phyloP scores from a whole-genome alignment of 257 asterid species.

The Ehretia macrophylla region DNA sequence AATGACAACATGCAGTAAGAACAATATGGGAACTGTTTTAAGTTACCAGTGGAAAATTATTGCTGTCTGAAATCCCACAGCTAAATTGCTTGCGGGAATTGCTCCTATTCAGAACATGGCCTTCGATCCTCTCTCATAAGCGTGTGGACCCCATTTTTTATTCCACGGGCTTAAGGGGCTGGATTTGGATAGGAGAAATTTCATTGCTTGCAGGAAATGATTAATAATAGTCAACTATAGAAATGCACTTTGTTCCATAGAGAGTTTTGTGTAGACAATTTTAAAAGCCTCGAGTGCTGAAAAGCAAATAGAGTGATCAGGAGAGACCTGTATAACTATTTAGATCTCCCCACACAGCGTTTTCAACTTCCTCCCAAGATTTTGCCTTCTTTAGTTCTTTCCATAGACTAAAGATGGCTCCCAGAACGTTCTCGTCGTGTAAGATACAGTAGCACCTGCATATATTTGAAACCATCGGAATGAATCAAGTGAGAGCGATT shows the following conservation, averaged over 20 bases:
- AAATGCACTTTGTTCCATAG: no score
- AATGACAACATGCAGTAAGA: no score
- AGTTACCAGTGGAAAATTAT: not conserved
- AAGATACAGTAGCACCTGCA: conserved; percentile 82
- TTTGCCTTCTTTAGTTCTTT: conserved; percentile 63
- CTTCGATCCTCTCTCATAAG: no score
- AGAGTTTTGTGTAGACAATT: not conserved
- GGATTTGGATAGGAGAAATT: no score
- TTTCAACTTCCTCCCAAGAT: conserved; percentile 92
- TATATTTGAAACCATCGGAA: conserved; percentile 9
- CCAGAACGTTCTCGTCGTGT: conserved; percentile 82
- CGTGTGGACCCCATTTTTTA: no score
- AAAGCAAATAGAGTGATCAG: conserved; percentile 14
- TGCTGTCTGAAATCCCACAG: not conserved
- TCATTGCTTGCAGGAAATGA: not conserved
- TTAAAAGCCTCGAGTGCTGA: not conserved
- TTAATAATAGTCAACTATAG: not conserved
- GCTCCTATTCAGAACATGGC: no score
- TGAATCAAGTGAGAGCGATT: not conserved
- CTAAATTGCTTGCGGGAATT: not conserved
- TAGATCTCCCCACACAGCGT: conserved; percentile 79
- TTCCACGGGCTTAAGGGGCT: no score
- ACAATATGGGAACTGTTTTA: not conserved
- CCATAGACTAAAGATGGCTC: conserved; percentile 77
- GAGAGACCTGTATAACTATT: conserved; percentile 40